Evolutionary conservation across 495 filamentous ascomycete species (phyloP), one percentile per base, ranked within the genome.

Genomic region (Penicillium samsonianum): DNA sequence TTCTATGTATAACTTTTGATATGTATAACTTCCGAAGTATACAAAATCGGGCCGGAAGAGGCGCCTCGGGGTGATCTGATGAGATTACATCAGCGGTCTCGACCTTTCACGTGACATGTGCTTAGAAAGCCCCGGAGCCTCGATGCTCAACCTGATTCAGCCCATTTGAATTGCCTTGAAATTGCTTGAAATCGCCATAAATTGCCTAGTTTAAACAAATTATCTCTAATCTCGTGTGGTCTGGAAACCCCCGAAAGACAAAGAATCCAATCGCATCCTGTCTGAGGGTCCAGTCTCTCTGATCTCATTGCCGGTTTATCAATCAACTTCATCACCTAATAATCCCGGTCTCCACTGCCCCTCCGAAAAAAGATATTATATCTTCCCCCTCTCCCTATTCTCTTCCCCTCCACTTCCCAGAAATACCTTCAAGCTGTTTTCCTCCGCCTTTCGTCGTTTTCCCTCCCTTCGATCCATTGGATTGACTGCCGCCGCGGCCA

Each of bases 351-450:
- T 46, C 62, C 59, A 59, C 63, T 64, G 35, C 55, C 60, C 65
- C 65, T 63, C 61, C 50, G 55, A 55, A 52, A 68, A 55, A 68
- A 63, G 46, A 50, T 40, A 58, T 64, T 57, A 64, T 64, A 62
- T 30, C 54, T 38, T 49, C 40, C 50, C 51, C 58, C 53, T 31
- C 55, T 38, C 48, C 38, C 26, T 33, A 14, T 33, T 14, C 30
- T n/a, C 12, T 22, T 42, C 25, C 31, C 25, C 28, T 20, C 38
- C 48, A 43, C 45, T 53, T 43, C 33, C 23, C 17, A 58, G 12
- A 44, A 56, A 57, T 19, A 63, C 64, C 69, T 62, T 71, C 90
- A 96, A 89, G 75, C 83, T 95, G 91, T 96, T 94, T 84, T 89
- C 90, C 77, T 89, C 83, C 61, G 77, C 83, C 40, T 82, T 90